A percentile compares a stretch with the other conserved stretches of the same genome.
These are phyloP conservation scores for Phaeosphaeriaceae sp. DNA, from an alignment of 2,329 filamentous ascomycete species.

Conservation along the genomic window DNA sequence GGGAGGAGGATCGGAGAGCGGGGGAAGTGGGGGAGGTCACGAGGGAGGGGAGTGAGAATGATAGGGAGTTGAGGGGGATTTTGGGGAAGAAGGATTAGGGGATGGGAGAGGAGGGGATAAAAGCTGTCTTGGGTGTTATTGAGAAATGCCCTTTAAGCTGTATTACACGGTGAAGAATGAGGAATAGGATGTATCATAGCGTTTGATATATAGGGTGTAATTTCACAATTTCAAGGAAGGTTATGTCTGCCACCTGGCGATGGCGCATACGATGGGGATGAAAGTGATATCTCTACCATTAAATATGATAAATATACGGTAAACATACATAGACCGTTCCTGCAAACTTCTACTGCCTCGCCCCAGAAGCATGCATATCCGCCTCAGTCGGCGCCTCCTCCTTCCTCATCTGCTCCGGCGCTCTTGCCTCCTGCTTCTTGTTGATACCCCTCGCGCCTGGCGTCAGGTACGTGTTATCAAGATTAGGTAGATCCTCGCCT, in stretches of 20 bases:
- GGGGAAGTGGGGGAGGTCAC: neutral
- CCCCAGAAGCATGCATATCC: conserved; percentile 22
- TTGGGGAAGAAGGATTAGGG: conserved; percentile 8
- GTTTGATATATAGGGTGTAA: too few species aligned
- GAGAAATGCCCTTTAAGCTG: too few species aligned
- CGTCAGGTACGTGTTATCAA: conserved; percentile 44
- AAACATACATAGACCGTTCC: too few species aligned
- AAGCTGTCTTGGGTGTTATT: too few species aligned
- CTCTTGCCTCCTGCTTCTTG: conserved; percentile 42
- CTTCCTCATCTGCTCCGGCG: conserved; percentile 29
- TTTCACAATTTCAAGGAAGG: too few species aligned
- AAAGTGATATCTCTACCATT: too few species aligned
- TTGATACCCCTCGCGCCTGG: conserved; percentile 45
- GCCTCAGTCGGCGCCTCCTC: conserved; percentile 27
- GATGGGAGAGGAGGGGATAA: too few species aligned
- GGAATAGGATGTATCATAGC: too few species aligned
- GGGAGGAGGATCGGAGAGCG: conserved; percentile 38
- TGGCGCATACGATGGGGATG: too few species aligned
- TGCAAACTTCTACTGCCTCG: conserved; percentile 5
- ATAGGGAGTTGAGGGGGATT: neutral
- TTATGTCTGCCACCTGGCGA: too few species aligned
- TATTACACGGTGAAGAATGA: too few species aligned
- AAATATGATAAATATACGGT: too few species aligned
- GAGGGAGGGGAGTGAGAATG: conserved; percentile 1
- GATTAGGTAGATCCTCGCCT: conserved; percentile 42